Evolutionary conservation across 139 green algal species (phyloP), one percentile per base, ranked within the genome.

Genomic region (Closterium sp.): DNA sequence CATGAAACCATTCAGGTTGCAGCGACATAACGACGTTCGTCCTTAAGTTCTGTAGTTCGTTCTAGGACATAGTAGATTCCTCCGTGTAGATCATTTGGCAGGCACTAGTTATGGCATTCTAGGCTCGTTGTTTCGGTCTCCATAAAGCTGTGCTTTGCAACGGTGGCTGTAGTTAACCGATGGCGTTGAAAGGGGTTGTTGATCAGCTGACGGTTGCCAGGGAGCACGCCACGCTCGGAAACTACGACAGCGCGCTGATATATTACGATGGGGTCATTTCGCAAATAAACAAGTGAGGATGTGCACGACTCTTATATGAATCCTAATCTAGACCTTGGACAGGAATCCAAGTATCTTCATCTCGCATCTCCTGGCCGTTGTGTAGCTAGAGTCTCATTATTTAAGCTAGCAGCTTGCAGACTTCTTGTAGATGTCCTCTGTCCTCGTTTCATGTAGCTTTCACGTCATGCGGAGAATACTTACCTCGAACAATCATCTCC

Each of bases 241-340:
- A 95, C 16, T 97, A 97, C 84, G 93, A 91, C n/a, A 92, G 89
- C 19, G 94, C 95, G 2, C 43, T 95, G 6, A 91, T 96, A 1
- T 96, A 96, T 85, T 97, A 95, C 84, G 94, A 96, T 38, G 95
- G 95, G 10, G 95, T 96, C n/a, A 55, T 97, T 23, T 76, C 87
- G 21, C 93, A 96, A 55, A 94, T 97, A 64, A 94, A 96, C 86
- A 96, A 94, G 95, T 96, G 84, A 85, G 91, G 55, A 76, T 76
- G 55, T 76, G 12, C 55, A 76, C 10, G 4, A n/a, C n/a, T n/a
- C n/a, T n/a, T n/a, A n/a, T n/a, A n/a, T n/a, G n/a, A n/a, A n/a
- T n/a, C n/a, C n/a, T n/a, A n/a, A n/a, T n/a, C n/a, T n/a, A n/a
- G n/a, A n/a, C n/a, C n/a, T n/a, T n/a, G n/a, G n/a, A 19, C 55